A percentile compares a stretch with the other conserved stretches of the same genome.
Conservation (phyloP, 2,329 filamentous ascomycete species). For the Colletotrichum orchidophilum region DNA sequence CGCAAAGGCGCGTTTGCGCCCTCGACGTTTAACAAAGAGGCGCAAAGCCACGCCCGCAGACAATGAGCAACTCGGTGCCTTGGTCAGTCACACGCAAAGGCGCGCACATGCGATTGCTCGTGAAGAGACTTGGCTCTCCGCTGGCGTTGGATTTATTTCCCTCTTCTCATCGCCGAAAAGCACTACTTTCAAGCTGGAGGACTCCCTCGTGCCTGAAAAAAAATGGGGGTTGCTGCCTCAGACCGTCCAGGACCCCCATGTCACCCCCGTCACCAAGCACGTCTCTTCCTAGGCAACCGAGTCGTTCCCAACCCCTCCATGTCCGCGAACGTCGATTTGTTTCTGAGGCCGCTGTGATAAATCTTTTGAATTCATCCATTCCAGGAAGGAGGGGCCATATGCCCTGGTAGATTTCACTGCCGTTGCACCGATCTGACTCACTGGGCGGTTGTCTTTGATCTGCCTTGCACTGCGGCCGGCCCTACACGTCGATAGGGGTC, state of each 20-base stretch:
- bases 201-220: conserved; percentile 7
- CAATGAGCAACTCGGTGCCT: not conserved
- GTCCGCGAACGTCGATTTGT: not conserved
- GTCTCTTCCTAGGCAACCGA: not conserved
- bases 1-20: not conserved
- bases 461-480: conserved; percentile 1
- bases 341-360: not conserved
- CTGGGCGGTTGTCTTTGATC: not conserved
- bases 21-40: not conserved
- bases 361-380: not conserved
- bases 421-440: conserved; percentile 3
- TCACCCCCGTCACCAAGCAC: not conserved
- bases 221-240: not conserved
- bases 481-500: not conserved
- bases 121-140: not conserved
- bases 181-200: not conserved
- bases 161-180: not conserved
- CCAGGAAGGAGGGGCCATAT: not conserved
- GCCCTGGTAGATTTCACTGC: not conserved
- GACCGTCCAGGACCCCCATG: not conserved
- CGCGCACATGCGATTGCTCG: not conserved
- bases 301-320: not conserved
- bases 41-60: not conserved
- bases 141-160: not conserved
- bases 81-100: not conserved